A percentile compares a stretch with the other conserved stretches of the same genome.
These are phyloP conservation scores for Neocallimastix lanati DNA, from an alignment of 192 early-diverging fungal species.

Conservation along the genomic window DNA sequence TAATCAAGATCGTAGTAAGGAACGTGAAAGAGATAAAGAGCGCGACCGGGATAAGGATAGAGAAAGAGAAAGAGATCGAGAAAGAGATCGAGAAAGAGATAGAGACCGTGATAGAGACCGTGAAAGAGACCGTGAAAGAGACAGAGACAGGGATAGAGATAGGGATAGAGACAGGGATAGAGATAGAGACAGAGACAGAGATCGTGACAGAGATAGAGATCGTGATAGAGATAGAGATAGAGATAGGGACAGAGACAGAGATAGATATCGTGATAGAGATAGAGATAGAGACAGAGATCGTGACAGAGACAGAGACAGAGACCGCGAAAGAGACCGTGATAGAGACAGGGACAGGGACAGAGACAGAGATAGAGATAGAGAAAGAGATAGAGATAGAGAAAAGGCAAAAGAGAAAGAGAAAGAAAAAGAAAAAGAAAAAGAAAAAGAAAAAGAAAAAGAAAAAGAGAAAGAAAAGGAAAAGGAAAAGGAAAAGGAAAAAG, in stretches of 20 bases:
- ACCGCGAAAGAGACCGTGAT: not conserved
- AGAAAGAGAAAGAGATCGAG: not conserved
- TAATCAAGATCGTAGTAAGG: not conserved
- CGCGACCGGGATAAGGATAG: not conserved
- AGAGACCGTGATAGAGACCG: not conserved
- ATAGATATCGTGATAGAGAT: not conserved
- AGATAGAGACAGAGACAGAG: not conserved
- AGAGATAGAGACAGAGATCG: not conserved
- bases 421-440: not conserved
- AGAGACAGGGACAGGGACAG: not conserved
- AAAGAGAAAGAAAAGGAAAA: too few relatives aligned
- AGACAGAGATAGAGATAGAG: not conserved
- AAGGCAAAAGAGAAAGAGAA: not conserved
- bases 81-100: not conserved
- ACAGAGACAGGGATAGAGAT: not conserved
- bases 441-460: too few relatives aligned
- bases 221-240: not conserved
- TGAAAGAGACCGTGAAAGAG: not conserved
- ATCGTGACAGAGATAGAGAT: not conserved
- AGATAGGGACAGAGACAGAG: not conserved
- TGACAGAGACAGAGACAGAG: not conserved
- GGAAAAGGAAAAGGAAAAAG: too few relatives aligned
- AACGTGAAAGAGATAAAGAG: not conserved
- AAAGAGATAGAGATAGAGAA: not conserved
- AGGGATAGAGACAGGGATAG: not conserved